phyloP scores from a whole-genome alignment of 2,329 filamentous ascomycete genomes.

The Paramyrothecium roridum region DNA sequence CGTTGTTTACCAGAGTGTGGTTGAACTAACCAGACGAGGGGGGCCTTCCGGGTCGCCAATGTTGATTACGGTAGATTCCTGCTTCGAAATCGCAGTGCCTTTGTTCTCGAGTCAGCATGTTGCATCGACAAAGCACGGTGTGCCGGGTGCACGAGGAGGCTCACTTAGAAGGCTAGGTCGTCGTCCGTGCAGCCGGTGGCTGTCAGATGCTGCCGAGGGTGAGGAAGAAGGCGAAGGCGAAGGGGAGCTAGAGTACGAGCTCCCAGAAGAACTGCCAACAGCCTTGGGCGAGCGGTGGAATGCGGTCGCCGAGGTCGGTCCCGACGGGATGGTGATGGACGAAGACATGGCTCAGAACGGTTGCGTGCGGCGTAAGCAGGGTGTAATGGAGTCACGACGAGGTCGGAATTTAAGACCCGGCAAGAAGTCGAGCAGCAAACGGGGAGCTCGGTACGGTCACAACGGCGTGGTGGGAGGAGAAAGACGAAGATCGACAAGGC shows the following conservation, averaged over 20 bases:
- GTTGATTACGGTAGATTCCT: constrained; percentile 78
- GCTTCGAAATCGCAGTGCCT: constrained; percentile 70
- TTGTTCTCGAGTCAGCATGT: constrained; percentile 2
- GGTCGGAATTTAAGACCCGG: not conserved
- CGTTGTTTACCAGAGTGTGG: not conserved
- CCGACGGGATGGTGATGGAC: constrained; percentile 65
- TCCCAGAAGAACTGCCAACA: constrained; percentile 41
- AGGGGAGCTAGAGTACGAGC: constrained; percentile 35
- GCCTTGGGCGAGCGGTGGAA: constrained; percentile 42
- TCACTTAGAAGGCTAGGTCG: constrained; percentile 62
- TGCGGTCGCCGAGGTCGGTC: constrained; percentile 27
- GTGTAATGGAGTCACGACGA: constrained; percentile 13
- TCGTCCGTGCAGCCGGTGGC: constrained; percentile 48
- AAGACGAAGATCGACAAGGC: not conserved
- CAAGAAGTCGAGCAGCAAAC: not conserved
- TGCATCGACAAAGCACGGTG: too few species aligned
- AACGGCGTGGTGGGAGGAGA: not conserved
- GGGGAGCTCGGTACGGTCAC: not conserved
- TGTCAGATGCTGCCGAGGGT: constrained; percentile 36
- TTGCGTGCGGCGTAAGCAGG: constrained; percentile 5
- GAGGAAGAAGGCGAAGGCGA: constrained; percentile 58
- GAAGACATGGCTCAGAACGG: constrained; percentile 52
- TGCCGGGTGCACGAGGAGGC: constrained; percentile 7
- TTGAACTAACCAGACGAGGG: constrained; percentile 61
- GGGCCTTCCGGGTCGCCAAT: constrained; percentile 72